These are phyloP conservation scores for Penicillium lagena DNA, from an alignment of 495 filamentous ascomycete genomes.

Conservation along the genomic window DNA sequence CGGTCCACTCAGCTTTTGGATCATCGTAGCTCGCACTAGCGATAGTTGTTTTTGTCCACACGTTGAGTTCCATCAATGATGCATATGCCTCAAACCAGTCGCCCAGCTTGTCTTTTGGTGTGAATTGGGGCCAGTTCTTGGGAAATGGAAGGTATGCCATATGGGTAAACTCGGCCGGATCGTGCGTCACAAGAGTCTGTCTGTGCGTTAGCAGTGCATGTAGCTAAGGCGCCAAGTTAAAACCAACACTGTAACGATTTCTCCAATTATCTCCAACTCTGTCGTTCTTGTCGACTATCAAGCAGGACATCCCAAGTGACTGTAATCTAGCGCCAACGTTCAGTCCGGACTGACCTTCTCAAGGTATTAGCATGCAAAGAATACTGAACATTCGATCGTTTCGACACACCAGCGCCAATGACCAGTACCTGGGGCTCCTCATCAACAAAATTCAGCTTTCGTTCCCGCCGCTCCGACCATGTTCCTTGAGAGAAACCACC, in stretches of 20 bases:
- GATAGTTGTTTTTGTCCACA: conserved; percentile 54
- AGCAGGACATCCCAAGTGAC: conserved; percentile 47
- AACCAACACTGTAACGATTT: conserved; percentile 32
- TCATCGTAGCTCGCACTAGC: conserved; percentile 40
- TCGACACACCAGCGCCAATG: conserved; percentile 41
- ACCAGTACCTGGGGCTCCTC: conserved; percentile 52
- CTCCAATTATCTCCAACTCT: conserved; percentile 65
- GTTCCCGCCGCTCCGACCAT: conserved; percentile 52
- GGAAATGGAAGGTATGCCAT: conserved; percentile 70
- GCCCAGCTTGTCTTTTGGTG: conserved; percentile 74
- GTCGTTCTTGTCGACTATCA: conserved; percentile 55
- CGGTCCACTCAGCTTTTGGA: conserved; percentile 46
- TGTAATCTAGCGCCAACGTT: conserved; percentile 20
- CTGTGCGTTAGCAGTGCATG: neutral
- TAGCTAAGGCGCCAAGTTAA: neutral
- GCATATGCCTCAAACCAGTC: conserved; percentile 68
- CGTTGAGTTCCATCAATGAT: conserved; percentile 56
- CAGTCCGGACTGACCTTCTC: neutral
- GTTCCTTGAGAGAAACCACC: conserved; percentile 48
- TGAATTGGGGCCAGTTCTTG: conserved; percentile 59
- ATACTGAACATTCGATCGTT: neutral
- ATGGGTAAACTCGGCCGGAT: conserved; percentile 70
- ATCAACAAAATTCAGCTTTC: conserved; percentile 40
- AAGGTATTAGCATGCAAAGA: neutral
- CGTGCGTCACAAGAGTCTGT: conserved; percentile 53